Conservation (phyloP, 1,284 basidiomycete species). For the Gymnopus androsaceus region DNA sequence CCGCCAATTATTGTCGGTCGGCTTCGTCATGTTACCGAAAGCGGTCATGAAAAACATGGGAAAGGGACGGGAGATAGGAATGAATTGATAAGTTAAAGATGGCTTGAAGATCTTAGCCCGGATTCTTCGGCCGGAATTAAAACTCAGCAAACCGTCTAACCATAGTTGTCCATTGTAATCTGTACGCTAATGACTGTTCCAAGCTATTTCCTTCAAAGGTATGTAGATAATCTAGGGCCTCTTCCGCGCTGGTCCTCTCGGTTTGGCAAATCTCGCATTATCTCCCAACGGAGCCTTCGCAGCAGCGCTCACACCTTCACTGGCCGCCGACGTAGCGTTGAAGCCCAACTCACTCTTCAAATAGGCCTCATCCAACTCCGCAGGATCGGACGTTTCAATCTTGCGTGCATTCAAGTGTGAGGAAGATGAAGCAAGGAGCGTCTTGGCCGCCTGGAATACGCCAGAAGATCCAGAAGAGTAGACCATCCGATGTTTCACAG, state of each 20-base stretch:
- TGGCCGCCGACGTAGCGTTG: not conserved
- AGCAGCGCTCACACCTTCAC: not conserved
- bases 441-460: conserved; percentile 59
- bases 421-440: conserved; percentile 44
- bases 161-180: no score
- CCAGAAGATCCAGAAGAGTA: conserved; percentile 73
- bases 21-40: no score
- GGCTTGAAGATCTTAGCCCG: no score
- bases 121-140: no score
- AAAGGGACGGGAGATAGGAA: not conserved
- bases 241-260: conserved; percentile 16
- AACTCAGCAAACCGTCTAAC: no score
- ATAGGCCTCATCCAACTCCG: conserved; percentile 67
- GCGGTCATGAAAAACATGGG: no score
- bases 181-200: no score
- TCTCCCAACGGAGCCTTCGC: conserved; percentile 8
- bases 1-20: no score
- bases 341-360: conserved; percentile 57
- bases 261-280: conserved; percentile 15
- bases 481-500: conserved; percentile 83
- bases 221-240: conserved; percentile 3
- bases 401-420: conserved; percentile 54
- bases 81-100: conserved; percentile 29
- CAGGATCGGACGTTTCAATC: conserved; percentile 82
- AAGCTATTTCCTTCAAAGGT: not conserved